Percentiles rank a stretch among this genome's conserved stretches.
These are phyloP conservation scores for Selaginella moellendorffii DNA, from an alignment of 75 land plant genomes.

Conservation along the genomic window DNA sequence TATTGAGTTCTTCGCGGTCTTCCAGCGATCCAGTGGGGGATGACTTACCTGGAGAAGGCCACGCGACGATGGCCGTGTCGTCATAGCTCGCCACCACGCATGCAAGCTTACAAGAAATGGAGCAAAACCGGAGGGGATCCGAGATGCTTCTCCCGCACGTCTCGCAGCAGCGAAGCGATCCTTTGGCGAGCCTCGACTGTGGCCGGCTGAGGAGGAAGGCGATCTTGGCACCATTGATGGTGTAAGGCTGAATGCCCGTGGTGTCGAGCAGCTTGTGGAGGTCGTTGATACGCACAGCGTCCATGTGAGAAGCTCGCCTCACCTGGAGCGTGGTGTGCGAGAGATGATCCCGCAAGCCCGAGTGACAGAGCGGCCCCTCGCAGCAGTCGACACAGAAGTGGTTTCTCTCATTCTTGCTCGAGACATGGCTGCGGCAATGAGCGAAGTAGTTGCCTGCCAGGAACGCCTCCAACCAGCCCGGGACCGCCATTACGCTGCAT, in stretches of 20 bases:
- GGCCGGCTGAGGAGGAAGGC: slow-evolving; percentile 15
- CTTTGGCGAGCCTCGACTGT: slow-evolving; percentile 13
- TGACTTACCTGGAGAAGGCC: slow-evolving; percentile 7
- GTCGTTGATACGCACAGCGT: slow-evolving; percentile 17
- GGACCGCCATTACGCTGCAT: not conserved
- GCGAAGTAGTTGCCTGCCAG: slow-evolving; percentile 13
- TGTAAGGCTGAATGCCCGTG: slow-evolving; percentile 14
- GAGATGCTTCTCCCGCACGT: slow-evolving; percentile 14
- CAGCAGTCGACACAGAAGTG: slow-evolving; percentile 18
- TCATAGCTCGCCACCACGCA: not conserved
- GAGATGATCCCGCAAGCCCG: slow-evolving; percentile 8
- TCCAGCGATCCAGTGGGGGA: not conserved
- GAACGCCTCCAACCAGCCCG: slow-evolving; percentile 12
- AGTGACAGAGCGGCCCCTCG: slow-evolving; percentile 15
- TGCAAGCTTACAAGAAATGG: slow-evolving; percentile 17
- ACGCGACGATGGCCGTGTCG: not conserved
- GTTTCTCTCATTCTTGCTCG: slow-evolving; percentile 21
- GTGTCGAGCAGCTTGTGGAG: slow-evolving; percentile 14
- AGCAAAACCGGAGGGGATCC: slow-evolving; percentile 18
- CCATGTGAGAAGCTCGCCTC: slow-evolving; percentile 19
- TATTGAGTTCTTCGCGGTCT: not conserved
- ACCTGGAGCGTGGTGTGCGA: slow-evolving; percentile 12
- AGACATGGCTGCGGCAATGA: slow-evolving; percentile 13
- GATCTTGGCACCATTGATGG: slow-evolving; percentile 24
- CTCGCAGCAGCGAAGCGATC: slow-evolving; percentile 15